Evolutionary conservation across 768 basidiomycete species (phyloP).

Genomic region (Podaxis rugospora): DNA sequence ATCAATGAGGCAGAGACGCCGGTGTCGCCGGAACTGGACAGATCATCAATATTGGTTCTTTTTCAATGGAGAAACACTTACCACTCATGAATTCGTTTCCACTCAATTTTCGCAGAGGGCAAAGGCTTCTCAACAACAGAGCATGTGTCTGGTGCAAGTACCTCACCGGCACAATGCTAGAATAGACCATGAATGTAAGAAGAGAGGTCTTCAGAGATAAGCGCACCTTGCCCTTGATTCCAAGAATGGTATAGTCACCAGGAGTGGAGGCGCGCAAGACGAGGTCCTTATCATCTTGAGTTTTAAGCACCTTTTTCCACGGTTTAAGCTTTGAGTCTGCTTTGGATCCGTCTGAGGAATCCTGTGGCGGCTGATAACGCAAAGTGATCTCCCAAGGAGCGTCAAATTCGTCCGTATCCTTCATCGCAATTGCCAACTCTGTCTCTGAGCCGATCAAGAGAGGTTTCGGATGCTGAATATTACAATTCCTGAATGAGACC

Average conservation of each 20-base stretch:
- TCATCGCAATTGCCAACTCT: conserved; percentile 46
- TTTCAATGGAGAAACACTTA: conserved; percentile 24
- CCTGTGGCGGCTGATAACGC: conserved; percentile 49
- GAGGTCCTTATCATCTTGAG: conserved; percentile 40
- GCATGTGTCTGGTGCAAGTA: conserved; percentile 80
- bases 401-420: conserved; percentile 56
- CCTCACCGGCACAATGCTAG: conserved; percentile 75
- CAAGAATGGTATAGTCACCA: conserved; percentile 72
- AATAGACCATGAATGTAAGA: conserved; percentile 7
- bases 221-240: conserved; percentile 64
- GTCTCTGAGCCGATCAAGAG: conserved; percentile 70
- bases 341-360: conserved; percentile 28
- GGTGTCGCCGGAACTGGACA: conserved; percentile 76
- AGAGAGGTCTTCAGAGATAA: conserved; percentile 3
- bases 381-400: conserved; percentile 65
- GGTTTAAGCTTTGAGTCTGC: conserved; percentile 41
- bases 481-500: conserved; percentile 71
- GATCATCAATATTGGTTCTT: conserved; percentile 1
- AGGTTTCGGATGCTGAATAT: conserved; percentile 62
- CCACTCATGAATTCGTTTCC: conserved; percentile 92
- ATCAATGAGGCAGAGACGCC: conserved; percentile 86
- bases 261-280: conserved; percentile 51
- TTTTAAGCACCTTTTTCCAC: conserved; percentile 62
- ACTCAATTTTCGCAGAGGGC: conserved; percentile 83
- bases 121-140: conserved; percentile 68